Percentiles rank a stretch among this genome's conserved stretches.
phyloP scores from a whole-genome alignment of 208 protist genomes.

The Acanthamoeba royreba region DNA sequence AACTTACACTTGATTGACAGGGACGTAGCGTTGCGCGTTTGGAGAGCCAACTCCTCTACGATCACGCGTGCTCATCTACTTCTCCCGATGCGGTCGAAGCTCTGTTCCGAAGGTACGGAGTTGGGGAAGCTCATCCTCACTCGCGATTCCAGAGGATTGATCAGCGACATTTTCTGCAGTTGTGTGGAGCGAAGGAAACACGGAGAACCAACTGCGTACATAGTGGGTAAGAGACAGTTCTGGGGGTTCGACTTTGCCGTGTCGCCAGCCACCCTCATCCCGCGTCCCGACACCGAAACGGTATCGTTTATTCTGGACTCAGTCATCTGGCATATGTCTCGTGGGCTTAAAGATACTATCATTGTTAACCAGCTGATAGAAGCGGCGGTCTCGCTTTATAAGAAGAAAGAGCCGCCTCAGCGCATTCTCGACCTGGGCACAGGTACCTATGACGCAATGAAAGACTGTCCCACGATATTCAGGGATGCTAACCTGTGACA shows the following conservation, averaged over 20 bases:
- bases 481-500: background rate
- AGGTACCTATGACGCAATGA: background rate
- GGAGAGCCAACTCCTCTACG: background rate
- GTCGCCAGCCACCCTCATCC: background rate
- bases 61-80: background rate
- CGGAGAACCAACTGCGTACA: background rate
- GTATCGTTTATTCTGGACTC: background rate
- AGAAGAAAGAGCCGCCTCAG: background rate
- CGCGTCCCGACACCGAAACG: background rate
- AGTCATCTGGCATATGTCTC: background rate
- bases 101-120: background rate
- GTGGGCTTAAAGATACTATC: background rate
- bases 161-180: background rate
- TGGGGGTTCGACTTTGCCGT: background rate
- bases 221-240: background rate
- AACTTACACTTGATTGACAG: too few relatives aligned
- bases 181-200: background rate
- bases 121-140: background rate
- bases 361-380: background rate
- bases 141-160: background rate
- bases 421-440: constrained; percentile 35
- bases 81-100: background rate
- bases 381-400: background rate
- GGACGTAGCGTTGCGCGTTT: background rate
- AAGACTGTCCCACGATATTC: background rate